These are phyloP conservation scores for Moesziomyces sp. DNA, from an alignment of 1,284 basidiomycete species.

Conservation along the genomic window DNA sequence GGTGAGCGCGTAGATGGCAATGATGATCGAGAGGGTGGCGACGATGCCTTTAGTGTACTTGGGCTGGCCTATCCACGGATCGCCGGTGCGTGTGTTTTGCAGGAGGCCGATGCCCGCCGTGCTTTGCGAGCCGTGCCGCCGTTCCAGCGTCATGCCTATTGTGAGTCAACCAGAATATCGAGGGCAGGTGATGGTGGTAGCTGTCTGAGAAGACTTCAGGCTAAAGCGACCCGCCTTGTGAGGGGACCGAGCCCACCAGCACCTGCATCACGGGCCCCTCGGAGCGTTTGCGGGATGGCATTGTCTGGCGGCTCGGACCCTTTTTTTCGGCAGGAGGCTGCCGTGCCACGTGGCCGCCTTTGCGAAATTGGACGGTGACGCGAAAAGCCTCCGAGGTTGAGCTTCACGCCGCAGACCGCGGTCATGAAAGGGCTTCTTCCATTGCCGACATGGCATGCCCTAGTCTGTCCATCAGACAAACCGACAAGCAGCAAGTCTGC, in stretches of 20 bases:
- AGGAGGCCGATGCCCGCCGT: conserved; percentile 38
- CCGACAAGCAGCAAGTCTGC: too few relatives aligned
- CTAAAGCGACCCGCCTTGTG: too few relatives aligned
- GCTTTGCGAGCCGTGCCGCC: conserved; percentile 26
- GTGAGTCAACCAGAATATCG: background rate
- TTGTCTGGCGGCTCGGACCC: conserved; percentile 14
- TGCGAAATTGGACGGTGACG: too few relatives aligned
- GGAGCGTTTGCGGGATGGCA: too few relatives aligned
- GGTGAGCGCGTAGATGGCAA: conserved; percentile 16
- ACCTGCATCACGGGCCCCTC: too few relatives aligned
- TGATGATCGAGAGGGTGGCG: conserved; percentile 31
- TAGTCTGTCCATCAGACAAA: too few relatives aligned
- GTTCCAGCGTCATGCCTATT: conserved; percentile 15
- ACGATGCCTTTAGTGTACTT: conserved; percentile 48
- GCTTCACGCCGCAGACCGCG: too few relatives aligned
- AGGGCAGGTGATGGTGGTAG: background rate
- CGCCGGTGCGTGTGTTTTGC: conserved; percentile 32
- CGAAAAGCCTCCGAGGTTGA: conserved; percentile 18
- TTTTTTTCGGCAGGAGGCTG: conserved; percentile 8
- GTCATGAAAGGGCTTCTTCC: too few relatives aligned
- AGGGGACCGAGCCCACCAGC: too few relatives aligned
- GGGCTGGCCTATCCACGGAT: conserved; percentile 47
- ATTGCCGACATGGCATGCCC: too few relatives aligned
- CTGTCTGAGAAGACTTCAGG: background rate
- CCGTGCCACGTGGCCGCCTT: conserved; percentile 13